phyloP scores from a whole-genome alignment of 805 yeast genomes.

The Saccharomycopsis microspora region DNA sequence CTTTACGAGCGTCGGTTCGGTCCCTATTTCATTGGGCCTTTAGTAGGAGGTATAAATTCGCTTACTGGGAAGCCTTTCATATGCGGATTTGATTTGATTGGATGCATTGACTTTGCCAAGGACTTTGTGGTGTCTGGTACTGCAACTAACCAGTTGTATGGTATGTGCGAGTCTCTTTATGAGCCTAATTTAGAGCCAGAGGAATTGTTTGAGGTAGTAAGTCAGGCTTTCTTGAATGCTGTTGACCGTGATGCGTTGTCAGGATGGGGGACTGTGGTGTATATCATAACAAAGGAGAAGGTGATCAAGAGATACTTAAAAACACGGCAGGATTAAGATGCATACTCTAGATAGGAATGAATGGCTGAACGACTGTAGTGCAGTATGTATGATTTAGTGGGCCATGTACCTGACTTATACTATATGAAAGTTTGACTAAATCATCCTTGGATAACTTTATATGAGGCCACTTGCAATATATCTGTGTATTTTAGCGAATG shows the following conservation, averaged over 20 bases:
- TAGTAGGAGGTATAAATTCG: conserved; percentile 89
- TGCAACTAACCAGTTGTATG: conserved; percentile 91
- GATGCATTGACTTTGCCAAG: conserved; percentile 89
- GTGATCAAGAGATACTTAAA: conserved; percentile 79
- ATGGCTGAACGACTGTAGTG: no score
- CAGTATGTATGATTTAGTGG: no score
- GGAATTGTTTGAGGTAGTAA: conserved; percentile 88
- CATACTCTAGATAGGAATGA: background rate
- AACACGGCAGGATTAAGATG: conserved; percentile 85
- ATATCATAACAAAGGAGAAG: conserved; percentile 83
- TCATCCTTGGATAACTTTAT: no score
- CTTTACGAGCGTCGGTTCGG: conserved; percentile 89
- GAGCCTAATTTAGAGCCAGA: conserved; percentile 93
- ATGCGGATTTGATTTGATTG: conserved; percentile 93
- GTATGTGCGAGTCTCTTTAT: conserved; percentile 96
- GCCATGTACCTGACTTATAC: no score
- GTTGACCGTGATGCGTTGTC: conserved; percentile 95
- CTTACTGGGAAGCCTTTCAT: conserved; percentile 77
- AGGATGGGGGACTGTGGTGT: conserved; percentile 98
- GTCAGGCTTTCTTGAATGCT: conserved; percentile 88
- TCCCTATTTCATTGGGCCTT: conserved; percentile 93
- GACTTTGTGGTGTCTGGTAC: conserved; percentile 96
- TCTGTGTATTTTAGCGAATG: no score
- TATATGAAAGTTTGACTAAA: no score
- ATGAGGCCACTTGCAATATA: no score